Percentiles rank a stretch among this genome's conserved stretches.
Conservation (phyloP, 1,284 basidiomycete species). For the Mrakiaceae sp. region DNA sequence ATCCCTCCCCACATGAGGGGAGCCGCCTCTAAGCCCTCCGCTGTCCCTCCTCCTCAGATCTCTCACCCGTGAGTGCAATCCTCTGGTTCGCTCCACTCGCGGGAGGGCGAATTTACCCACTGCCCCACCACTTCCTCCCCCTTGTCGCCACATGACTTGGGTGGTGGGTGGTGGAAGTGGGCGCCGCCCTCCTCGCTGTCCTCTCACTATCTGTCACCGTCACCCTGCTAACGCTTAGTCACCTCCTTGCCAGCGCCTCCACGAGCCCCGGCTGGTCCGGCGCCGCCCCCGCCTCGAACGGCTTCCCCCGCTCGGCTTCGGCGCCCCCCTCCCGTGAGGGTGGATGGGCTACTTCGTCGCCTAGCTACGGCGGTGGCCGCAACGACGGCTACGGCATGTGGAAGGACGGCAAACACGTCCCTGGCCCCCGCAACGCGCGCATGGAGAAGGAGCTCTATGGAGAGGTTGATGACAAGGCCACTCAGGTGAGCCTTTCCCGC, state of each 20-base stretch:
- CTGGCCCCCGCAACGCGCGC: slow-evolving; percentile 68
- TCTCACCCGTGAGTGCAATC: not conserved
- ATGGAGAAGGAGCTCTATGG: slow-evolving; percentile 95
- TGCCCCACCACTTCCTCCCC: too few species aligned
- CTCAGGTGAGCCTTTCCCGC: slow-evolving; percentile 31
- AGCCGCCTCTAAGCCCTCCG: slow-evolving; percentile 42
- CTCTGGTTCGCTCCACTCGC: not conserved
- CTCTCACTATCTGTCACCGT: too few species aligned
- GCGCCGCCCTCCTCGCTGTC: too few species aligned
- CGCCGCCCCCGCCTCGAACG: slow-evolving; percentile 43
- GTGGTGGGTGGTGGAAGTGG: too few species aligned
- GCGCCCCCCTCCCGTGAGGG: slow-evolving; percentile 31
- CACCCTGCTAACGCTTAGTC: too few species aligned
- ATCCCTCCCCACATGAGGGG: slow-evolving; percentile 80
- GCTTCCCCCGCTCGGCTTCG: slow-evolving; percentile 34
- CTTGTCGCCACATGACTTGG: too few species aligned
- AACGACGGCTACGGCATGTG: slow-evolving; percentile 65
- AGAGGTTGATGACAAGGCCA: slow-evolving; percentile 58
- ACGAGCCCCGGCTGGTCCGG: slow-evolving; percentile 5
- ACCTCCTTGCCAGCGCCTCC: too few species aligned
- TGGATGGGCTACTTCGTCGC: slow-evolving; percentile 44
- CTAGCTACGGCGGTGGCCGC: slow-evolving; percentile 39
- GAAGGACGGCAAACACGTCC: slow-evolving; percentile 79
- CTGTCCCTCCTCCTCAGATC: slow-evolving; percentile 35
- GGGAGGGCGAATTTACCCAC: too few species aligned